These are phyloP conservation scores for Echium plantagineum DNA, from an alignment of 257 asterid genomes.

Conservation along the genomic window DNA sequence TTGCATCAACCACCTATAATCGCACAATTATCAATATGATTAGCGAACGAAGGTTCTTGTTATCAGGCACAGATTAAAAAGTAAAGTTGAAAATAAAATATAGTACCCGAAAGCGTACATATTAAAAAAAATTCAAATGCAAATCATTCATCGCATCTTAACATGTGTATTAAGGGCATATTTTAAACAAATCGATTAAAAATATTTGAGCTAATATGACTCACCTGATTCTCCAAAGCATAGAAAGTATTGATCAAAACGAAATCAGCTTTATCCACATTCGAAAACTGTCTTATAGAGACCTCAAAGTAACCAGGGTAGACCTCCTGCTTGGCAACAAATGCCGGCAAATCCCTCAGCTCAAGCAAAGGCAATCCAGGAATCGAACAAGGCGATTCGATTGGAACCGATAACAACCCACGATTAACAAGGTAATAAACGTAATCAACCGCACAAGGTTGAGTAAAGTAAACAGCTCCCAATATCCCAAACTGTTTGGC, in stretches of 20 bases:
- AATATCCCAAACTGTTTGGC: conserved; percentile 27
- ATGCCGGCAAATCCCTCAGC: conserved; percentile 52
- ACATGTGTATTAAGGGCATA: no score
- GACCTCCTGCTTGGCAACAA: conserved; percentile 39
- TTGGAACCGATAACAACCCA: conserved; percentile 38
- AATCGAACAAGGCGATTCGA: conserved; percentile 30
- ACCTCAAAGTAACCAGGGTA: conserved; percentile 55
- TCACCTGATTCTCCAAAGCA: conserved; percentile 48
- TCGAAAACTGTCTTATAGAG: conserved; percentile 39
- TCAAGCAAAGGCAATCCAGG: conserved; percentile 56
- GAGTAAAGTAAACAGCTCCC: conserved; percentile 54
- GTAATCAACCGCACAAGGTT: conserved; percentile 56
- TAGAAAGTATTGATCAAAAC: conserved; percentile 54
- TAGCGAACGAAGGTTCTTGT: no score
- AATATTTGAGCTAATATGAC: no score
- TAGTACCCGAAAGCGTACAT: no score
- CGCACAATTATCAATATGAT: not conserved
- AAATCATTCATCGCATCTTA: no score
- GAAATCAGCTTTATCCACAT: conserved; percentile 60
- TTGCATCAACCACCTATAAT: conserved; percentile 37
- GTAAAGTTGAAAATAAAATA: no score
- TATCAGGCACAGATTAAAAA: no score
- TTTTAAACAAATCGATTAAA: no score
- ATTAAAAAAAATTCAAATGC: no score
- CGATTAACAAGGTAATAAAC: conserved; percentile 40